These are phyloP conservation scores for Aspergillus cristatus DNA, from an alignment of 495 filamentous ascomycete genomes.

Conservation along the genomic window DNA sequence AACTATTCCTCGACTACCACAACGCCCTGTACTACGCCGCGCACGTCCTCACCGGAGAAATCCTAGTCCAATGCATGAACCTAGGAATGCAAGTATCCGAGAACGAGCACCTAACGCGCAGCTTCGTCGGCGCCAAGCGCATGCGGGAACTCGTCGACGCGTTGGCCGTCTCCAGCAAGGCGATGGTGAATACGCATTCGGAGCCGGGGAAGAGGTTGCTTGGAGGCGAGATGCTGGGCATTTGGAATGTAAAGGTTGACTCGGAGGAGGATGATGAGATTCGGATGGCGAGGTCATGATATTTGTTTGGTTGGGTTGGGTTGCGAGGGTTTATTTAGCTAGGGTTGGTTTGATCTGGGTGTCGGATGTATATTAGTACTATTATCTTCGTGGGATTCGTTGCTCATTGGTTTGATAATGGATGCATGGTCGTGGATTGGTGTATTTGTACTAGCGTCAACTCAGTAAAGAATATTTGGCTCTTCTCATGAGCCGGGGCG, in stretches of 20 bases:
- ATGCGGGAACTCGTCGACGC: constrained; percentile 72
- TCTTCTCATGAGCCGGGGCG: no score
- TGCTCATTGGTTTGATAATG: constrained; percentile 1
- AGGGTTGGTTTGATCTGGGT: constrained; percentile 5
- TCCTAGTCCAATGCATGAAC: constrained; percentile 68
- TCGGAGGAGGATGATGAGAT: constrained; percentile 20
- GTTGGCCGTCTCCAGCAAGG: constrained; percentile 64
- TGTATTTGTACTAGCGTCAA: no score
- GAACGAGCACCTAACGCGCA: constrained; percentile 50
- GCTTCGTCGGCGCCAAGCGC: constrained; percentile 54
- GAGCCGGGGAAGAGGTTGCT: constrained; percentile 22
- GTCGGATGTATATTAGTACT: constrained; percentile 13
- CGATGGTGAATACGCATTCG: constrained; percentile 51
- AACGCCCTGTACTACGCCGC: constrained; percentile 63
- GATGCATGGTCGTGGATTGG: constrained; percentile 1
- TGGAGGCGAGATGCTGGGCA: constrained; percentile 33
- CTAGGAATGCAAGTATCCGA: constrained; percentile 58
- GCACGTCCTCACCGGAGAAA: constrained; percentile 50
- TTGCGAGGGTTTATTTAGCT: no score
- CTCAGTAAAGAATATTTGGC: no score
- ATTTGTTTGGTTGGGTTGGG: no score
- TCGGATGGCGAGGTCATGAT: constrained; percentile 3
- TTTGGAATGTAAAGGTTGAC: constrained; percentile 36
- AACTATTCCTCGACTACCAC: constrained; percentile 72
- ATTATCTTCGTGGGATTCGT: constrained; percentile 14